These are phyloP conservation scores for Mortierella sp. DNA, from an alignment of 371 early-diverging fungal species.

Conservation along the genomic window DNA sequence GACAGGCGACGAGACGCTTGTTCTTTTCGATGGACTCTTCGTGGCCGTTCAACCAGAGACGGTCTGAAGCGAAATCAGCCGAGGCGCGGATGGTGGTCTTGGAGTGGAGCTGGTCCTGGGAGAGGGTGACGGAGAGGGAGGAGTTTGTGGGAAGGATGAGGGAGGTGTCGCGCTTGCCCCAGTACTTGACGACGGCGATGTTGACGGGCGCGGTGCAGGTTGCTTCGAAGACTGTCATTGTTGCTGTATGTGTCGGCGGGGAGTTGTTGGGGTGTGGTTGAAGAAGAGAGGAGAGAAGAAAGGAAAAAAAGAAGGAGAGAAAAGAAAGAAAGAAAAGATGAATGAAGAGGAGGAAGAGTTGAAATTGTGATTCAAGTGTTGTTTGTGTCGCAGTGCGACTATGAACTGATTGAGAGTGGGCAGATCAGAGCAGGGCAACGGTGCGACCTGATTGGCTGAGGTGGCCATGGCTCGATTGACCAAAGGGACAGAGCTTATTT, in stretches of 20 bases:
- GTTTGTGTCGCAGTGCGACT: neutral
- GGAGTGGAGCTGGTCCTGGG: slow-evolving; percentile 95
- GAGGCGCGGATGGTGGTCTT: slow-evolving; percentile 90
- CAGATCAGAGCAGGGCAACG: slow-evolving; percentile 2
- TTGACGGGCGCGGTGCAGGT: slow-evolving; percentile 98
- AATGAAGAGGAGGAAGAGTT: neutral
- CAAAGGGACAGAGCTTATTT: neutral
- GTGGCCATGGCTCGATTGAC: slow-evolving; percentile 36
- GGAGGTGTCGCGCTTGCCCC: slow-evolving; percentile 96
- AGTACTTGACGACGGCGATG: slow-evolving; percentile 99
- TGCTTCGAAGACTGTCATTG: slow-evolving; percentile 60
- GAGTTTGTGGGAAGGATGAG: slow-evolving; percentile 97
- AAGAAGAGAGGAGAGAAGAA: neutral
- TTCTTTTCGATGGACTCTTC: slow-evolving; percentile 88
- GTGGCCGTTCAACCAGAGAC: slow-evolving; percentile 95
- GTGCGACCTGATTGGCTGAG: slow-evolving; percentile 32
- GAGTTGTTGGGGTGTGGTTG: neutral
- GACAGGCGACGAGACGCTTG: slow-evolving; percentile 88
- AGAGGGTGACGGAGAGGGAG: slow-evolving; percentile 97
- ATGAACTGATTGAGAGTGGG: neutral
- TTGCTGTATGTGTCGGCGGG: neutral
- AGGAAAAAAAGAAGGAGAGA: neutral
- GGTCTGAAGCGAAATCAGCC: slow-evolving; percentile 72
- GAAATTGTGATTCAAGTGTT: neutral
- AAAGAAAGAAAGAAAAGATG: neutral